These are phyloP conservation scores for Eimeria acervulina DNA, from an alignment of 169 alveolate genomes.

Conservation along the genomic window DNA sequence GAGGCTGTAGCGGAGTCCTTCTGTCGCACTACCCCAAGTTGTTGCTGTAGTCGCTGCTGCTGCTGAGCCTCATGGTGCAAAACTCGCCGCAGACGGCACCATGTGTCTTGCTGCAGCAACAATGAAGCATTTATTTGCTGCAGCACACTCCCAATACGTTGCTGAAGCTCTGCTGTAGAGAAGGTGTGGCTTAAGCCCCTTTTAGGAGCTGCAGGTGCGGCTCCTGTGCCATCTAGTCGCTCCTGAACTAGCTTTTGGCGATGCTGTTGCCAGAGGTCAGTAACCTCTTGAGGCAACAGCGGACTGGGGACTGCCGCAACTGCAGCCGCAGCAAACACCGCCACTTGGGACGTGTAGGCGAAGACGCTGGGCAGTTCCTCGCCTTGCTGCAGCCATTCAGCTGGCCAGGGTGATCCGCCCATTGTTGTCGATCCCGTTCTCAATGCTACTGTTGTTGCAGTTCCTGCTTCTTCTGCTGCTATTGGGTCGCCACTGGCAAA, in stretches of 20 bases:
- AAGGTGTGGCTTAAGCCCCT: neutral
- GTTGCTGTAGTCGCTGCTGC: constrained; percentile 68
- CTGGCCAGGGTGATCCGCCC: neutral
- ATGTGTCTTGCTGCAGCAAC: constrained; percentile 64
- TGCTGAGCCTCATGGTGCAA: constrained; percentile 50
- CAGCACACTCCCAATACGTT: constrained; percentile 61
- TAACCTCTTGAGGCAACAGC: constrained; percentile 73
- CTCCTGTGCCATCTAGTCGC: constrained; percentile 46
- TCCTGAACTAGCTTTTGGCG: constrained; percentile 41
- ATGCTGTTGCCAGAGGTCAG: constrained; percentile 59
- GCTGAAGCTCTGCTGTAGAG: constrained; percentile 63
- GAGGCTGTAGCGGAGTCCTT: neutral
- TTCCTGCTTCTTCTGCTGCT: constrained; percentile 57
- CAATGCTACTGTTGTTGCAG: constrained; percentile 45
- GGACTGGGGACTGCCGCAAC: constrained; percentile 79
- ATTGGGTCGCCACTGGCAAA: constrained; percentile 51
- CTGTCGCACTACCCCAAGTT: neutral
- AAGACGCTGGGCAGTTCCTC: constrained; percentile 34
- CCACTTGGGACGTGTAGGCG: constrained; percentile 58
- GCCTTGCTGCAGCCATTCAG: constrained; percentile 56
- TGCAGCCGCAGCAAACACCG: constrained; percentile 75
- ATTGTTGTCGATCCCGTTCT: neutral
- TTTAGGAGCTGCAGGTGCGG: neutral
- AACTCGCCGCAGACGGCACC: constrained; percentile 61
- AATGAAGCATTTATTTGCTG: constrained; percentile 70